Evolutionary conservation across 805 yeast species (phyloP), one percentile per base, ranked within the genome.

Genomic region (Grigorovia transvaalensis): DNA sequence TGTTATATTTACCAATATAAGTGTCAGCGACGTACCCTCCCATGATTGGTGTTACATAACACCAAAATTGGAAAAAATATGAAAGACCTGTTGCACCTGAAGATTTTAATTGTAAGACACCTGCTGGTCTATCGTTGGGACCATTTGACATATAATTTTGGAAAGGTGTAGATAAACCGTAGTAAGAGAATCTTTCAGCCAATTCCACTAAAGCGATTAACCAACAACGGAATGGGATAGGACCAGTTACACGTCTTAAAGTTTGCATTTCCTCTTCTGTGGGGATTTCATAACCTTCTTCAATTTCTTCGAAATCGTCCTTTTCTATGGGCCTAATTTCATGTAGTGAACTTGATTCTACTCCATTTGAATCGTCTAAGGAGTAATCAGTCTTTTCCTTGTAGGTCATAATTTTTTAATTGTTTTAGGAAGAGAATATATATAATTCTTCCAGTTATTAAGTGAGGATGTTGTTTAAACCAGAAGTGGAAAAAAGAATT

Each of bases 21-120:
- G 85, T 80, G 68, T 86, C 95, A 51, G 93, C 81, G 29, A 85
- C 59, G 68, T 81, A 78, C 51, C 88, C 93, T 59, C 89, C 90
- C 52, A 82, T 73, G 50, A 86, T 73, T 33, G 95, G 95, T 45
- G 91, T 84, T 47, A 85, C 74, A 66, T 85, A 86, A 63, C 89
- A 83, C 85, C 89, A 83, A 65, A 86, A 86, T 63, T 84, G 88
- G 74, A 85, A 81, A 60, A 85, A 80, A 65, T 84, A 80, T 17
- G 86, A 77, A 55, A 85, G 73, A 35, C 85, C 89, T 41, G 85
- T 81, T 30, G 93, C 88, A 56, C 81, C 79, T 53, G 74, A 74
- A 52, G 77, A 71, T 51, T 83, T 81, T 59, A 83, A 72, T 47
- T 76, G 75, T 54, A 86, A 73, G 11, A 82, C 80, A 66, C 88